Conservation (phyloP, 345 rosid genomes). For the Dimocarpus longan region DNA sequence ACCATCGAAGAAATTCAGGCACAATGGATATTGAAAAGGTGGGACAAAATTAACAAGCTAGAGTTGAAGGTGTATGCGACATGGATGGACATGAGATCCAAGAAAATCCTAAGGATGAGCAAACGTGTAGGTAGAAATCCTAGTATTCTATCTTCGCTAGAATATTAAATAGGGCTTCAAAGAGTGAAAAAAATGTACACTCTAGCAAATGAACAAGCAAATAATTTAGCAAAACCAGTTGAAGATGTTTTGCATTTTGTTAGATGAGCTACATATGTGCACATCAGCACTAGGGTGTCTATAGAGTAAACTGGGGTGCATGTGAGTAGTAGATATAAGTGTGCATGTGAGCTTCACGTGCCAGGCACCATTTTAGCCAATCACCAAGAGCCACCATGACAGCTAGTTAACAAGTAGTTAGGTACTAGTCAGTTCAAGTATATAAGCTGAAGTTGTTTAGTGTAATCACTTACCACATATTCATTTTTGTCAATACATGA, state of each 20-base stretch:
- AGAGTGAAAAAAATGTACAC: not conserved
- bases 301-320: too few relatives aligned
- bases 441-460: too few relatives aligned
- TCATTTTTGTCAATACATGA: too few relatives aligned
- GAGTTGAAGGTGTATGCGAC: not conserved
- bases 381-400: too few relatives aligned
- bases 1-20: not conserved
- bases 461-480: too few relatives aligned
- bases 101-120: not conserved
- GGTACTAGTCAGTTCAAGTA: too few relatives aligned
- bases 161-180: not conserved
- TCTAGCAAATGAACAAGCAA: not conserved
- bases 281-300: too few relatives aligned
- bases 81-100: not conserved
- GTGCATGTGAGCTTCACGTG: too few relatives aligned
- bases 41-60: not conserved
- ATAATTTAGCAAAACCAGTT: not conserved
- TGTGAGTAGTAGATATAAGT: too few relatives aligned
- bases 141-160: not conserved
- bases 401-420: too few relatives aligned
- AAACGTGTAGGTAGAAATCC: not conserved
- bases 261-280: too few relatives aligned
- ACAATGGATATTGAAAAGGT: not conserved
- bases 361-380: too few relatives aligned
- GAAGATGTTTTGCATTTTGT: not conserved